These are phyloP conservation scores for Pythium dissimile DNA, from an alignment of 352 stramenopile species.

Conservation along the genomic window DNA sequence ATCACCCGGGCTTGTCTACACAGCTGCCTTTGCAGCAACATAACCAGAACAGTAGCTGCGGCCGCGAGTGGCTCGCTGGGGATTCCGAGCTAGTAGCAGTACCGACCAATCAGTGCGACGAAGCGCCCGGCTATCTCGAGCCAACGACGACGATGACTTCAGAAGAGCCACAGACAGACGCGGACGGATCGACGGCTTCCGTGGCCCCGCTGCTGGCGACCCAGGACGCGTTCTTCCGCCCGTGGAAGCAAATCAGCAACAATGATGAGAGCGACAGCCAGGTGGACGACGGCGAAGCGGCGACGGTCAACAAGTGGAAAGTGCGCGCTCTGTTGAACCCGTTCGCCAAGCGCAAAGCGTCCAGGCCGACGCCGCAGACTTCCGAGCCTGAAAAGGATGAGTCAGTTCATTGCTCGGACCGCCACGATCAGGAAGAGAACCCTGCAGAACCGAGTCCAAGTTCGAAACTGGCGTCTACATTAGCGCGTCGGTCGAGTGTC, in stretches of 20 bases:
- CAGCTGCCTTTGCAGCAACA: neutral
- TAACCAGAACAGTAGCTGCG: neutral
- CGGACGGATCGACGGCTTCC: neutral
- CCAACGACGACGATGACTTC: neutral
- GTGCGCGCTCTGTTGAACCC: conserved; percentile 62
- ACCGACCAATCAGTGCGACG: conserved; percentile 4
- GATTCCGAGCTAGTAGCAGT: neutral
- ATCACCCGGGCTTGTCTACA: neutral
- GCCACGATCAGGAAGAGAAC: conserved; percentile 3
- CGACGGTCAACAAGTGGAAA: conserved; percentile 65
- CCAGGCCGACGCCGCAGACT: neutral
- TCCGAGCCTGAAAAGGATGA: neutral
- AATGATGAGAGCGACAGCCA: conserved; percentile 14
- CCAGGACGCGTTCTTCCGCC: conserved; percentile 44
- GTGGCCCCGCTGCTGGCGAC: conserved; percentile 11
- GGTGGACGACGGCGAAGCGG: conserved; percentile 3
- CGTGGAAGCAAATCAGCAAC: conserved; percentile 48
- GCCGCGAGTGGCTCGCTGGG: conserved; percentile 5
- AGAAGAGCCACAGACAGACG: neutral
- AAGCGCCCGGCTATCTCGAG: neutral
- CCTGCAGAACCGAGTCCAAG: conserved; percentile 5
- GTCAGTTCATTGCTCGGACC: neutral
- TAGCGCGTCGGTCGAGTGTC: neutral
- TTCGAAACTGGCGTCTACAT: neutral
- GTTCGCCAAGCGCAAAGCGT: conserved; percentile 50